Percentiles rank a stretch among this genome's conserved stretches.
Evolutionary conservation across 352 stramenopile genomes (phyloP).

Genomic region (Phytophthora brassicae): DNA sequence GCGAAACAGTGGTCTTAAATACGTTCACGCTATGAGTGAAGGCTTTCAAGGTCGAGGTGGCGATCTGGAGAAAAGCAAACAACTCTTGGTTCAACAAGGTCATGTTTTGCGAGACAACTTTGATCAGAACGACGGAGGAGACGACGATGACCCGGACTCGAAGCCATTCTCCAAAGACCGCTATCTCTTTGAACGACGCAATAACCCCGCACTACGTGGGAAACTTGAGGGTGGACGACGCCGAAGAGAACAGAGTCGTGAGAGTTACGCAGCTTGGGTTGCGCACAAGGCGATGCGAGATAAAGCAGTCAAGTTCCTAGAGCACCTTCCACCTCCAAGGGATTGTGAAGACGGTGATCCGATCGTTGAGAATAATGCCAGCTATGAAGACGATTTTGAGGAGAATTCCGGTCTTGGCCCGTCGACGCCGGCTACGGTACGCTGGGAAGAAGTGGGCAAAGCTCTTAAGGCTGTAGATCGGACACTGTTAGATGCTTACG

Average conservation of each 20-base stretch:
- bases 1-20: slow-evolving; percentile 74
- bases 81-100: slow-evolving; percentile 74
- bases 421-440: slow-evolving; percentile 38
- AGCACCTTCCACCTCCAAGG: slow-evolving; percentile 60
- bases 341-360: slow-evolving; percentile 23
- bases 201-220: slow-evolving; percentile 61
- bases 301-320: slow-evolving; percentile 73
- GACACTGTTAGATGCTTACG: slow-evolving; percentile 78
- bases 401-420: slow-evolving; percentile 26
- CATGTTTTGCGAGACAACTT: slow-evolving; percentile 83
- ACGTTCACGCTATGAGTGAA: slow-evolving; percentile 86
- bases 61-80: slow-evolving; percentile 80
- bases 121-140: slow-evolving; percentile 41
- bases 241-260: slow-evolving; percentile 62
- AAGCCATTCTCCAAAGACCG: slow-evolving; percentile 68
- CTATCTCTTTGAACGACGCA: slow-evolving; percentile 70
- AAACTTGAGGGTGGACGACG: slow-evolving; percentile 44
- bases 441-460: slow-evolving; percentile 83
- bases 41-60: slow-evolving; percentile 81
- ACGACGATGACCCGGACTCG: slow-evolving; percentile 33
- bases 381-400: slow-evolving; percentile 36
- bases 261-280: slow-evolving; percentile 76
- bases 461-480: slow-evolving; percentile 89
- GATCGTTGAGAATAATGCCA: slow-evolving; percentile 25
- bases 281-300: slow-evolving; percentile 79